Evolutionary conservation across 495 filamentous ascomycete species (phyloP).

Genomic region (Tuber microsphaerosporum): DNA sequence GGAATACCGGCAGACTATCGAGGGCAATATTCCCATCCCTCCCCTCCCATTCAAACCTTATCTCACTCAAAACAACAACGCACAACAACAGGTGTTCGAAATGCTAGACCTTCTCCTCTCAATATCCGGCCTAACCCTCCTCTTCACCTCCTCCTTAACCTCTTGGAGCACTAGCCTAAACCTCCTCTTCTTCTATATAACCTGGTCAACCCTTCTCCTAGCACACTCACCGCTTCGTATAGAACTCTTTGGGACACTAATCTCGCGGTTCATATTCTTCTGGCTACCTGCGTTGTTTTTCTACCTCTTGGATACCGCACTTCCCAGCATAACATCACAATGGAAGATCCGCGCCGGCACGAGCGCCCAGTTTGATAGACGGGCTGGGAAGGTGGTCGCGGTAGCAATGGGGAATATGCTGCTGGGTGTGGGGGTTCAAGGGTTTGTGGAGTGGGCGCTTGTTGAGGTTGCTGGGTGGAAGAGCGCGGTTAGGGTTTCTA

Average conservation of each 20-base stretch:
- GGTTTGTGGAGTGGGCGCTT: slow-evolving; percentile 51
- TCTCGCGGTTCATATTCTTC: slow-evolving; percentile 64
- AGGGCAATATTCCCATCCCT: background rate
- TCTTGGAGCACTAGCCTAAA: slow-evolving; percentile 74
- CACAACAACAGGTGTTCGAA: background rate
- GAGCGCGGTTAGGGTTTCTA: slow-evolving; percentile 55
- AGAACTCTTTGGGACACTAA: slow-evolving; percentile 63
- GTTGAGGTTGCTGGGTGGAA: slow-evolving; percentile 49
- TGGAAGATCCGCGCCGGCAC: slow-evolving; percentile 63
- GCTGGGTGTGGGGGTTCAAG: slow-evolving; percentile 54
- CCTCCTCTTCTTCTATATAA: slow-evolving; percentile 80
- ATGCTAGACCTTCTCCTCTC: slow-evolving; percentile 60
- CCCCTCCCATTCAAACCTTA: too few species aligned
- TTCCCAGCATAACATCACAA: slow-evolving; percentile 58
- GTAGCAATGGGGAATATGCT: slow-evolving; percentile 62
- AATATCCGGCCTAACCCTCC: slow-evolving; percentile 61
- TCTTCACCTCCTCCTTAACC: slow-evolving; percentile 51
- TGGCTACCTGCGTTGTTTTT: slow-evolving; percentile 65
- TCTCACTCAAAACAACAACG: background rate
- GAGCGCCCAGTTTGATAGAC: slow-evolving; percentile 53
- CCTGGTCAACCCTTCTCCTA: slow-evolving; percentile 76
- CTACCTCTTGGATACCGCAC: slow-evolving; percentile 62
- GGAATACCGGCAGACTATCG: too few species aligned
- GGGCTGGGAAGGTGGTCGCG: slow-evolving; percentile 43
- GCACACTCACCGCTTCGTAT: slow-evolving; percentile 68